phyloP scores from a whole-genome alignment of 441 rosid genomes.

The Breynia disticha region DNA sequence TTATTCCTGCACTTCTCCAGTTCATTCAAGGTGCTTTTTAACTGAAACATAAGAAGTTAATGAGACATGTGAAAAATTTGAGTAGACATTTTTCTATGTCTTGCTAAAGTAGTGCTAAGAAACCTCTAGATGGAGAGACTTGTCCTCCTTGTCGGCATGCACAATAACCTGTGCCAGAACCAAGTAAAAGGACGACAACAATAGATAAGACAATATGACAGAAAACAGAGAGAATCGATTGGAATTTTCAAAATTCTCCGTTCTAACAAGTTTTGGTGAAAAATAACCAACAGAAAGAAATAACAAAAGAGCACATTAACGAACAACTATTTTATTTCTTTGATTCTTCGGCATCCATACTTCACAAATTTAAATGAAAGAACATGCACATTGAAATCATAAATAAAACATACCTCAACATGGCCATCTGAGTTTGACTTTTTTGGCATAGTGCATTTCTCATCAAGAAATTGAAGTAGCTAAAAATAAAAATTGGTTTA shows the following conservation, averaged over 20 bases:
- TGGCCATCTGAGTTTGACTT: constrained; percentile 26
- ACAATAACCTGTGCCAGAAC: constrained; percentile 36
- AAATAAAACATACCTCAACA: constrained; percentile 39
- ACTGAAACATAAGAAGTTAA: constrained; percentile 34
- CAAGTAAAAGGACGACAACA: constrained; percentile 5
- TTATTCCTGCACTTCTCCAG: constrained; percentile 64
- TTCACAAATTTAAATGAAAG: no score
- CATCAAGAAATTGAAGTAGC: constrained; percentile 65
- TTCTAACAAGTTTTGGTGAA: no score
- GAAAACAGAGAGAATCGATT: neutral
- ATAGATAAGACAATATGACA: constrained; percentile 4
- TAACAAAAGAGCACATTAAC: no score
- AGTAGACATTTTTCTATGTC: constrained; percentile 12
- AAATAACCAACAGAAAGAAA: no score
- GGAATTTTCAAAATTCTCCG: neutral
- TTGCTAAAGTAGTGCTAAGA: constrained; percentile 19
- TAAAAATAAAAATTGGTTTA: constrained; percentile 21
- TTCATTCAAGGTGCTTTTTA: constrained; percentile 48
- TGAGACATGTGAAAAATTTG: constrained; percentile 13
- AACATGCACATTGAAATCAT: neutral
- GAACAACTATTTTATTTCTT: neutral
- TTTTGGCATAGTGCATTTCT: constrained; percentile 32
- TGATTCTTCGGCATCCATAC: no score
- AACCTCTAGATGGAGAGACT: constrained; percentile 62
- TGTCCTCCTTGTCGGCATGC: constrained; percentile 36